Conservation (phyloP, 257 asterid species). For the Osmanthus fragrans region DNA sequence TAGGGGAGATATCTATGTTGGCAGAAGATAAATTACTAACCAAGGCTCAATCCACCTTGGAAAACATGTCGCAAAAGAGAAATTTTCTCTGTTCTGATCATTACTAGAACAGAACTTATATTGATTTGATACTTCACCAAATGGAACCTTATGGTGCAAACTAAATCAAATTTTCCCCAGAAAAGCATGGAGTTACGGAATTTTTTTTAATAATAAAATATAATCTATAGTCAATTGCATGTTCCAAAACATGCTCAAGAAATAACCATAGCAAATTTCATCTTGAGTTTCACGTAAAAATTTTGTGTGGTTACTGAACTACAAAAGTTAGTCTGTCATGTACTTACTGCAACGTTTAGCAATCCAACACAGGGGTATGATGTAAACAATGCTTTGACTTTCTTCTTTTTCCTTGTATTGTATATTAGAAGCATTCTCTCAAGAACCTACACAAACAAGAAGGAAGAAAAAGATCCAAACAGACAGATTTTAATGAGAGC, state of each 20-base stretch:
- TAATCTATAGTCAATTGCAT: not conserved
- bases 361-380: slow-evolving; percentile 72
- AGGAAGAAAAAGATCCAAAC: not conserved
- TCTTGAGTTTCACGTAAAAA: slow-evolving; percentile 9
- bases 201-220: not conserved
- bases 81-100: not conserved
- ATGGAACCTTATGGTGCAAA: slow-evolving; percentile 9
- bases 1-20: not conserved
- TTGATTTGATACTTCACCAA: slow-evolving; percentile 5
- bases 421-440: slow-evolving; percentile 70
- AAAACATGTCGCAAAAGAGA: not conserved
- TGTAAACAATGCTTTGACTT: slow-evolving; percentile 49
- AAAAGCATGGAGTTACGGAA: not conserved
- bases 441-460: slow-evolving; percentile 55
- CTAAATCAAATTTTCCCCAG: not conserved
- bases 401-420: slow-evolving; percentile 42
- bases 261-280: not conserved
- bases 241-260: slow-evolving; percentile 13
- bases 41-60: slow-evolving; percentile 10
- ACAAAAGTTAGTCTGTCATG: slow-evolving; percentile 7
- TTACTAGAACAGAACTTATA: not conserved
- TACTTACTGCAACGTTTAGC: slow-evolving; percentile 87
- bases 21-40: not conserved
- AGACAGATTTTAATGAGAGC: not conserved
- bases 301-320: not conserved